Percentiles rank a stretch among this genome's conserved stretches.
phyloP scores from a whole-genome alignment of 2,329 filamentous ascomycete genomes.

The Trichoderma afroharzianum region DNA sequence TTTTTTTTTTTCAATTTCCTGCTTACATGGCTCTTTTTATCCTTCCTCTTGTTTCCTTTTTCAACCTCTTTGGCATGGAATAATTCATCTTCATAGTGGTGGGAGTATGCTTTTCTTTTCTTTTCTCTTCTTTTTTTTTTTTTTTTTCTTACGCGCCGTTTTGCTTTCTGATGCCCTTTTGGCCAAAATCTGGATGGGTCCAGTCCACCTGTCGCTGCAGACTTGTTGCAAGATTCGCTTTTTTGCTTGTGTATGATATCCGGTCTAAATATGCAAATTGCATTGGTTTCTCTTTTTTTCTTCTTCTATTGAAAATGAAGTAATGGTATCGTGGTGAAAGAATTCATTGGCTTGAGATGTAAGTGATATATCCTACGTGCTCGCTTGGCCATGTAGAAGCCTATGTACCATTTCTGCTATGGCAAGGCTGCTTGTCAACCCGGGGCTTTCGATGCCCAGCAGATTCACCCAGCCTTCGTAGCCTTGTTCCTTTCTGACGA shows the following conservation, averaged over 20 bases:
- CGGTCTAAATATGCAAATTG: slow-evolving; percentile 4
- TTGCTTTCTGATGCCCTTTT: neutral
- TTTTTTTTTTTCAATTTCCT: neutral
- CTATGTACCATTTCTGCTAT: slow-evolving; percentile 72
- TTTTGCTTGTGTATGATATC: slow-evolving; percentile 13
- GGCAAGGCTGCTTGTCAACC: slow-evolving; percentile 80
- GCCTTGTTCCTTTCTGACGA: slow-evolving; percentile 72
- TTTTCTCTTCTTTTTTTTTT: neutral
- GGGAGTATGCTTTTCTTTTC: neutral
- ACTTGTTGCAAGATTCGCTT: neutral
- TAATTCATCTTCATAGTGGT: neutral
- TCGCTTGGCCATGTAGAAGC: slow-evolving; percentile 42
- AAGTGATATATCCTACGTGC: neutral
- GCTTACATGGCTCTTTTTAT: neutral
- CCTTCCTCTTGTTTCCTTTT: neutral
- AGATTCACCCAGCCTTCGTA: slow-evolving; percentile 83
- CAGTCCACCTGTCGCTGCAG: slow-evolving; percentile 3
- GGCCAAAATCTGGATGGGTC: neutral
- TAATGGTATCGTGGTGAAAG: neutral
- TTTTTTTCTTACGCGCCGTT: neutral
- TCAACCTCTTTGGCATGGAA: neutral
- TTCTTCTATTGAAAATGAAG: neutral
- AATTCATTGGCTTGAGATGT: neutral
- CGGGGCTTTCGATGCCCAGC: slow-evolving; percentile 89
- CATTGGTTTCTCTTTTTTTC: neutral